These are phyloP conservation scores for Papilionanthe hybrid DNA, from an alignment of 116 monocot genomes.

Conservation along the genomic window DNA sequence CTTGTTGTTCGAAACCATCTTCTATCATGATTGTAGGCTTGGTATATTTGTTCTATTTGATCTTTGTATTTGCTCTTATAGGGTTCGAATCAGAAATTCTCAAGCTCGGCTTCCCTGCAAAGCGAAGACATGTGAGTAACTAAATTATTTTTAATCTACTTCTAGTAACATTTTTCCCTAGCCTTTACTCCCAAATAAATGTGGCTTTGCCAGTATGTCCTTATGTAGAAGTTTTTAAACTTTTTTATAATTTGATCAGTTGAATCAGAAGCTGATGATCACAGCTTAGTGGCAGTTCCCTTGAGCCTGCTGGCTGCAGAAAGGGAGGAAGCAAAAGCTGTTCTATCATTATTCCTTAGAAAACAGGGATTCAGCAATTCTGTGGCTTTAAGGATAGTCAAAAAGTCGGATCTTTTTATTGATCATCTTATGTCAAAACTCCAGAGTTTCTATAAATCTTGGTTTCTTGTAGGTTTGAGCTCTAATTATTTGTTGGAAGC, in stretches of 20 bases:
- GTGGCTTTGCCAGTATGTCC: no score
- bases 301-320: conserved; percentile 72
- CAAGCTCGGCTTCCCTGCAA: conserved; percentile 33
- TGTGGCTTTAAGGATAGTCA: conserved; percentile 72
- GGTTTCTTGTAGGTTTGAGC: conserved; percentile 89
- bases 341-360: conserved; percentile 71
- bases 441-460: conserved; percentile 72
- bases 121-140: conserved; percentile 46
- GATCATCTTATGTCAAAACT: conserved; percentile 87
- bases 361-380: conserved; percentile 84
- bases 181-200: no score
- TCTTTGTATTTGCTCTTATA: conserved; percentile 17
- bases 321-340: conserved; percentile 94
- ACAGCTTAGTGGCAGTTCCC: conserved; percentile 37
- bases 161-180: neutral
- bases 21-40: neutral
- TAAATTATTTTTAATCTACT: neutral
- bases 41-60: neutral
- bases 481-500: conserved; percentile 7
- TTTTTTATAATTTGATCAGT: conserved; percentile 23
- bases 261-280: conserved; percentile 31
- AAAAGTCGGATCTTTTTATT: conserved; percentile 81
- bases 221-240: neutral
- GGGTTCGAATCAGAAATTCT: conserved; percentile 31
- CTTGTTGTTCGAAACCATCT: neutral